Conservation (phyloP, 2,329 filamentous ascomycete species). For the Colletotrichum shisoi region DNA sequence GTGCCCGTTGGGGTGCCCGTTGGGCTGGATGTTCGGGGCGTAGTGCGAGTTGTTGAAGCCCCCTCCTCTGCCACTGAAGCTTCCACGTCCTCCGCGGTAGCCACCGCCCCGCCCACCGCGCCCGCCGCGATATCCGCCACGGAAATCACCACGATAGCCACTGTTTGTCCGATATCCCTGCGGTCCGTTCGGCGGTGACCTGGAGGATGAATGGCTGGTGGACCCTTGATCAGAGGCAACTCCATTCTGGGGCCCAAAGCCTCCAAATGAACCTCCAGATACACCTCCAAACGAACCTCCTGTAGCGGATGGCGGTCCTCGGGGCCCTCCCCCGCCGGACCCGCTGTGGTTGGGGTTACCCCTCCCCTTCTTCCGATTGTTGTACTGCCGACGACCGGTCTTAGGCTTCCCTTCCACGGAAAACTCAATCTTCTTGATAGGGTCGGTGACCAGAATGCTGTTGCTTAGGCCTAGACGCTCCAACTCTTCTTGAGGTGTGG, state of each 20-base stretch:
- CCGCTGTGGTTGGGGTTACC: constrained; percentile 24
- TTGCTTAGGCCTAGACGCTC: constrained; percentile 63
- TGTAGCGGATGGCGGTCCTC: constrained; percentile 10
- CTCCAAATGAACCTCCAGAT: not conserved
- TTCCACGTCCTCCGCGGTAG: constrained; percentile 16
- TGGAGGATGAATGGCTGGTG: not conserved
- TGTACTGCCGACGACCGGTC: constrained; percentile 47
- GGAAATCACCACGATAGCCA: constrained; percentile 21
- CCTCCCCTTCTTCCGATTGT: constrained; percentile 43
- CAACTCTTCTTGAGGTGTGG: constrained; percentile 66
- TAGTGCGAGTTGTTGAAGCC: constrained; percentile 23
- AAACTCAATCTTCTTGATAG: constrained; percentile 72
- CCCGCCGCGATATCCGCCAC: constrained; percentile 28
- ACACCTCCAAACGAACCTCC: not conserved
- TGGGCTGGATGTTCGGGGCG: not conserved
- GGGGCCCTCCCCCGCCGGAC: constrained; percentile 1
- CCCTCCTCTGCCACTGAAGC: constrained; percentile 4
- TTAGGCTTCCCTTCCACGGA: constrained; percentile 61
- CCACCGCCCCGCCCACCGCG: constrained; percentile 15
- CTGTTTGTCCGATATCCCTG: constrained; percentile 31
- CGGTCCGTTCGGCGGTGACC: constrained; percentile 19
- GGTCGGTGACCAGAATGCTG: constrained; percentile 71
- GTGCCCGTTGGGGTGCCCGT: constrained; percentile 6
- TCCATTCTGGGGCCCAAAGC: not conserved
- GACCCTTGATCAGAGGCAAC: not conserved